Conservation (phyloP, 1,284 basidiomycete species). For the Entoloma clypeatum region DNA sequence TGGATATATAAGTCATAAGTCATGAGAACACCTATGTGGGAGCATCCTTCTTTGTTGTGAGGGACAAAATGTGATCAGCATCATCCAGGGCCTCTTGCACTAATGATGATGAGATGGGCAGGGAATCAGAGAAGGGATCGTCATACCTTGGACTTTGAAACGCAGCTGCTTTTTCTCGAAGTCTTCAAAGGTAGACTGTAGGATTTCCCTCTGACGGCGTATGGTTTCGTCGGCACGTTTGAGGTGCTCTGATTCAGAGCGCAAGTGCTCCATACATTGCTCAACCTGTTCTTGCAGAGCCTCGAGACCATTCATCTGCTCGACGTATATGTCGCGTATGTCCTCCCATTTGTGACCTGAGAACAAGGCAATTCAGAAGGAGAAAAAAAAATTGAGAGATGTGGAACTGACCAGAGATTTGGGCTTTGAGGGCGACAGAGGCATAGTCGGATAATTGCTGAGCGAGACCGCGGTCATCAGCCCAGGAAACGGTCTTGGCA, state of each 20-base stretch:
- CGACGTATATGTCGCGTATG: constrained; percentile 50
- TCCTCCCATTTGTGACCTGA: constrained; percentile 55
- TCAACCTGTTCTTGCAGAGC: constrained; percentile 51
- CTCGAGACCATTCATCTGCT: constrained; percentile 57
- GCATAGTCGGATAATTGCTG: constrained; percentile 54
- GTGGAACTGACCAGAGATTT: constrained; percentile 45
- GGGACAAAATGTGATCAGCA: constrained; percentile 37
- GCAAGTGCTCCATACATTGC: constrained; percentile 49
- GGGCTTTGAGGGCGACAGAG: constrained; percentile 48
- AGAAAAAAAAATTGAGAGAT: constrained; percentile 1
- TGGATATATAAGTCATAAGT: neutral
- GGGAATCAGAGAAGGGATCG: neutral
- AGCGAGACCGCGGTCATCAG: constrained; percentile 57
- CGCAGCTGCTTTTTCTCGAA: constrained; percentile 53
- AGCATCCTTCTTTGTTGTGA: constrained; percentile 3
- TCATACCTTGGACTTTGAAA: constrained; percentile 55
- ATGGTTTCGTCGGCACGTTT: constrained; percentile 52
- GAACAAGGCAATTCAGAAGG: constrained; percentile 6
- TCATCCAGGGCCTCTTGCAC: constrained; percentile 58
- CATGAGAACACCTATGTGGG: neutral
- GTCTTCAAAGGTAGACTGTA: constrained; percentile 48
- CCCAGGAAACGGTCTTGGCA: constrained; percentile 70
- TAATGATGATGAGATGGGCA: constrained; percentile 21
- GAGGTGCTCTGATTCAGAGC: constrained; percentile 53
- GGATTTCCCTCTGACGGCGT: constrained; percentile 47